Evolutionary conservation across 176 grass and related monocot species (phyloP), one percentile per base, ranked within the genome.

Genomic region (Eragrostis nindensis): DNA sequence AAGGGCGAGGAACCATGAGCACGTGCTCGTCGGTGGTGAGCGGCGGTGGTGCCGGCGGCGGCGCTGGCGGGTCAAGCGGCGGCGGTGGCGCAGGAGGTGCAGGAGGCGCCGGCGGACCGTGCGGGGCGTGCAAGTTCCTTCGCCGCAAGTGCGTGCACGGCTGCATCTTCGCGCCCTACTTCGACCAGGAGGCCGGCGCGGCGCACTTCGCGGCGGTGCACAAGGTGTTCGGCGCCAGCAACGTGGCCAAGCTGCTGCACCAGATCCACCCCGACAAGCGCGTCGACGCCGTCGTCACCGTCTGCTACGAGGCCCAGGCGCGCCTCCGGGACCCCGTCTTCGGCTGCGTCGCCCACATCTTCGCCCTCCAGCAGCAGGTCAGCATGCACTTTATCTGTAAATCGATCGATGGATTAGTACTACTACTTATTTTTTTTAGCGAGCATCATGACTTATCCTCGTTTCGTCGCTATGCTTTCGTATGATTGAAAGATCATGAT

Each of bases 211-310:
- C 94, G 62, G 94, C 92, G 5, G 94, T 97, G 79, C 94, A 97
- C 87, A 97, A 94, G 87, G 92, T 97, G 89, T 97, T 97, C 76
- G 94, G 94, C 45, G 94, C 94, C 54, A 97, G 94, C 87, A 97
- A 97, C 83, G 92, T 94, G 29, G 92, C 94, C 68, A 97, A 97
- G 89, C 87, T 97, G 12, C 87, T 97, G 17, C 86, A 89, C 85
- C 89, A 97, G 75, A 90, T 97, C 82, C 92, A 92, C 6, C 73
- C 74, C 14, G 87, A 97, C 77, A 93, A 91, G 78, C 92, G 92
- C 89, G 83, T 90, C 50, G 92, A 97, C 78, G 92, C 94, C 57
- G 92, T 97, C 77, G 80, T 97, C 72, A 97, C 89, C 70, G 87
- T 97, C 78, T 97, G 89, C 77, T 97, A 90, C 69, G 92, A 97